Conservation (phyloP, 768 basidiomycete genomes). For the Panus rudis region DNA sequence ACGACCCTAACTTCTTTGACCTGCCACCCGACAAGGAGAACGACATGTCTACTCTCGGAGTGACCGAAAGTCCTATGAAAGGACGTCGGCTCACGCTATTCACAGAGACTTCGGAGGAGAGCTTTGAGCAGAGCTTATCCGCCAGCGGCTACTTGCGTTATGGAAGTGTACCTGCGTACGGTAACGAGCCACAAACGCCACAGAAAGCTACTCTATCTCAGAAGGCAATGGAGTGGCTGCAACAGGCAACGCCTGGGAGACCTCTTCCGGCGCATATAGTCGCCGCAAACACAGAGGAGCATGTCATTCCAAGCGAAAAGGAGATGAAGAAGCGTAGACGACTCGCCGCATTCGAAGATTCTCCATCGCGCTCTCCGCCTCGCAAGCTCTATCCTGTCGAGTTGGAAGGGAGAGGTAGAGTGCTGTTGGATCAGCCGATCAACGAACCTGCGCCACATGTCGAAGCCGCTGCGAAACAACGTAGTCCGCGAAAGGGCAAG, state of each 20-base stretch:
- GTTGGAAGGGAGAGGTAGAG: slow-evolving; percentile 62
- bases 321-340: slow-evolving; percentile 63
- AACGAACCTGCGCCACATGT: slow-evolving; percentile 30
- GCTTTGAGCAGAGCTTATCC: slow-evolving; percentile 80
- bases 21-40: slow-evolving; percentile 30
- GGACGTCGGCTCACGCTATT: slow-evolving; percentile 70
- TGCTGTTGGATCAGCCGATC: slow-evolving; percentile 52
- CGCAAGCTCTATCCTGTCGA: slow-evolving; percentile 54
- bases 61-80: slow-evolving; percentile 64
- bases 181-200: slow-evolving; percentile 20
- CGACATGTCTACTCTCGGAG: slow-evolving; percentile 38
- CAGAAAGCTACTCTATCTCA: slow-evolving; percentile 20
- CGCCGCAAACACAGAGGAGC: slow-evolving; percentile 18
- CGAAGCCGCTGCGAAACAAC: slow-evolving; percentile 22
- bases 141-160: slow-evolving; percentile 76
- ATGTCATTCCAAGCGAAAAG: slow-evolving; percentile 34
- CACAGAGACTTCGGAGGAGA: slow-evolving; percentile 78
- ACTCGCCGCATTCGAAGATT: slow-evolving; percentile 57
- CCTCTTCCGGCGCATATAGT: slow-evolving; percentile 24
- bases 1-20: slow-evolving; percentile 26
- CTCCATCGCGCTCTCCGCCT: slow-evolving; percentile 21
- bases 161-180: slow-evolving; percentile 27
- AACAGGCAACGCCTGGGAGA: slow-evolving; percentile 36
- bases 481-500: slow-evolving; percentile 5
- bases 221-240: slow-evolving; percentile 51